Base-by-base conservation (phyloP, 441 rosid genomes). In the Isatis lusitanica region DNA sequence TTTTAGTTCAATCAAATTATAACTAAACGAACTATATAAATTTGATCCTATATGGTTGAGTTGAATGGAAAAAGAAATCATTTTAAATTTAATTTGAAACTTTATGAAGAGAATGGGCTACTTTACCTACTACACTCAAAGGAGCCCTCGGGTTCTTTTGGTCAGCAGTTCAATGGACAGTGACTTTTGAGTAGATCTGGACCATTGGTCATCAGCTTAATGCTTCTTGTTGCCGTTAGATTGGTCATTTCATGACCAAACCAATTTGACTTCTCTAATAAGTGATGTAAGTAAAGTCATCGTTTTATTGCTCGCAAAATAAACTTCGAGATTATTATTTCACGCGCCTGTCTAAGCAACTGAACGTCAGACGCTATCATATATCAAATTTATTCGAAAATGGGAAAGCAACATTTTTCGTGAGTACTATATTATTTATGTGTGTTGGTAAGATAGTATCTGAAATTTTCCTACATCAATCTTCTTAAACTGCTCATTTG, bases 61-160 rank as follows among this genome's bases (percentile, higher is more conserved):
- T 3, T 35, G 26, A 43, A 17, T 21, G n/a, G 35, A 52, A 42
- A 26, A 17, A 62, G 8, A 38, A 42, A 33, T 55, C 36, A 13
- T 52, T 4, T 38, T 3, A 28, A 9, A 3, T 33, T 15, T 24
- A 61, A 2, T 33, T 17, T 42, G n/a, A 1, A 51, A 61, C 33
- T 63, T 43, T 44, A 36, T 35, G 28, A 55, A 69, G 64, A 63
- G 79, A 76, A 63, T 57, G 76, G 64, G 53, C 64, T 66, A 26
- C 47, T 61, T 72, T 66, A 77, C 80, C 77, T 44, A 77, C 80
- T 77, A 77, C 80, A 60, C 73, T 65, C 71, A 66, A 66, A 59
- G 28, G 68, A 58, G 57, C 44, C 33, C 13, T 75, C 70, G 16
- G 52, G 60, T 75, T 69, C 52, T 65, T 63, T 76, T 60, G 57